Evolutionary conservation across 2,329 filamentous ascomycete genomes (phyloP), one percentile per base, ranked within the genome.

Genomic region (Diaporthe vaccinii): DNA sequence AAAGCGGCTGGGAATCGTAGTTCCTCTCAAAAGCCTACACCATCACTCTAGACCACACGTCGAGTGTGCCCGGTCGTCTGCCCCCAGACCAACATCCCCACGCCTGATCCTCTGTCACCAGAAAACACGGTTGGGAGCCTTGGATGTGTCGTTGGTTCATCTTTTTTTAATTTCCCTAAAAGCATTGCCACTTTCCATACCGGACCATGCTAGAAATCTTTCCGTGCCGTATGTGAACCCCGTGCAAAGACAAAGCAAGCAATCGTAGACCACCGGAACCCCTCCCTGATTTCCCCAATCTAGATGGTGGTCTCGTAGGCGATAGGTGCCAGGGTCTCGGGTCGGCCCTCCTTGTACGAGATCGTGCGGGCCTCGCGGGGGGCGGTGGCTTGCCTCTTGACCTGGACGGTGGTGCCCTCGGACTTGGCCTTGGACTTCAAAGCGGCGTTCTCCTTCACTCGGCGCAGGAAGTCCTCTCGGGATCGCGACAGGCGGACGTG

Each of bases 251-350:
- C 73, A 82, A 82, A 80, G 76, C 78, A 82, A 82, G 78, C 80
- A 81, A 81, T 76, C 68, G 71, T 78, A 79, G 74, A 74, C 73
- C 68, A 75, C 69, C 76, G 46, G 49, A 74, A 73, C 61, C 78
- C 78, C 76, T 76, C 77, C 76, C 76, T 77, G 74, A 62, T 44
- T 76, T 76, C 67, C 74, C 77, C 67, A 74, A 75, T 75, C 92
- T 97, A 99, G 88, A 99, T 98, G 85, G 95, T 96, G 83, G 97
- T 99, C 92, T 98, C 97, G 93, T 98, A 99, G 84, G 97, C 89
- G 82, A 98, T 91, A 82, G 96, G 95, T 78, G 93, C 92, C 83
- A 98, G 92, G 82, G 94, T 98, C 93, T 98, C 95, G 79, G 96
- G 95, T 85, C 92, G 90, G 90, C 95, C 94, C 85, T 95, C 93